Evolutionary conservation across 345 rosid genomes (phyloP), one percentile per base, ranked within the genome.

Genomic region (Citrus hindsii): DNA sequence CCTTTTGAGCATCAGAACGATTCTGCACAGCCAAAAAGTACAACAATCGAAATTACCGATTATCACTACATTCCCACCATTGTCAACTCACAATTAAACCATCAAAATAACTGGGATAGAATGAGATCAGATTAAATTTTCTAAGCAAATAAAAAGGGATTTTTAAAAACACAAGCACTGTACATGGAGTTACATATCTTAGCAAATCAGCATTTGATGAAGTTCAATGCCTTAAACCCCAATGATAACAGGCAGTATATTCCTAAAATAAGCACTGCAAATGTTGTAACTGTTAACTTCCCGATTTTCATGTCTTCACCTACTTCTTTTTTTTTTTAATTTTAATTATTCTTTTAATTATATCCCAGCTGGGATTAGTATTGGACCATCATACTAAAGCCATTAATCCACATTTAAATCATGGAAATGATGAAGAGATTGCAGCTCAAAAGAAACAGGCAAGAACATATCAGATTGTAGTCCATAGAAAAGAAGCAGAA

Each of bases 1-100:
- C 99, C 84, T 93, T 94, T 62, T 88, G 95, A 80, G 98, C 99
- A 88, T 92, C 98, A 58, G 92, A 86, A 3, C 90, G 92, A 74
- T 86, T 91, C 99, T 96, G 86, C 78, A 84, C 79, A 84, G 27
- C 63, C 70, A 79, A 63, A 69, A 6, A 21, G 61, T 16, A 74
- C 37, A 38, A 53, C 56, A 60, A 32, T 79, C 37, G 28, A 53
- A 53, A 56, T 37, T 12, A 69, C 51, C 33, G 35, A 13, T 46
- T 66, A 32, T 28, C 25, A 60, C 21, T 53, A 16, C 27, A 64
- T 38, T 58, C 32, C n/a, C 62, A 79, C 13, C 25, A 69, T 27
- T 46, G 16, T 46, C 51, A 40, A 53, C 24, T 51, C 19, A 42
- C 9, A 48, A 66, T 19, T 56, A 53, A 66, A 60, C 22, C n/a